Base-by-base conservation (phyloP, 371 early-diverging fungal genomes). In the Actinomortierella wolfii region DNA sequence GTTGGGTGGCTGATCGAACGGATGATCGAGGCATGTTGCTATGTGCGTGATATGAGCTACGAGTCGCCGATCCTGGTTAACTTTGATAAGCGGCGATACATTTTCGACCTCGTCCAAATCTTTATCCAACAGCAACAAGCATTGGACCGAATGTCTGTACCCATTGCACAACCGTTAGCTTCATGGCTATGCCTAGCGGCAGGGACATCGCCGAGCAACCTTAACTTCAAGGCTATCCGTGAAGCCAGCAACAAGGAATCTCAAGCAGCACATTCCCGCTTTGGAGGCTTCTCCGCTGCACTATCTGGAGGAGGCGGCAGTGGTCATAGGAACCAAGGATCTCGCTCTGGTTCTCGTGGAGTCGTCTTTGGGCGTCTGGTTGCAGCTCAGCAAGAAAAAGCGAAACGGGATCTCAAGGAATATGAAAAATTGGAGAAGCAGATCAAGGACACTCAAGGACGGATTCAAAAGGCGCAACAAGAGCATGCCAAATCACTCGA, bases 371-470 rank as follows among this genome's bases (percentile, higher is more conserved):
- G 59, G 39, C 83, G 83, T 34, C 67, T 91, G 21, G 79, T 92
- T 0, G 57, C 68, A 3, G 85, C 86, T 18, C 92, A 92, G 55
- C 73, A 83, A 11, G 91, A 92, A 14, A 90, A 89, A 46, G 60
- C 83, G 14, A 86, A 86, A 48, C 85, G 83, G 9, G 90, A 91
- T 62, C 84, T 82, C 34, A 88, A 86, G 41, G 92, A 92, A 64
- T 82, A 85, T 21, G 89, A 90, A 43, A 78, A 84, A n/a, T 73
- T 91, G 23, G 87, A 88, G 48, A 80, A 81, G 48, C 91, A 89
- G 60, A 82, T 87, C 76, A 81, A 86, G 23, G 85, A 86, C 9
- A 76, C 83, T 1, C 89, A 88, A 53, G 82, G 85, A 14, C 81
- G 86, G 18, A 76, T 89, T n/a, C 87, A 88, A 61, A 89, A 88